Evolutionary conservation across 805 yeast species (phyloP).

Genomic region (Cyberlindnera xishuangbannaensis): DNA sequence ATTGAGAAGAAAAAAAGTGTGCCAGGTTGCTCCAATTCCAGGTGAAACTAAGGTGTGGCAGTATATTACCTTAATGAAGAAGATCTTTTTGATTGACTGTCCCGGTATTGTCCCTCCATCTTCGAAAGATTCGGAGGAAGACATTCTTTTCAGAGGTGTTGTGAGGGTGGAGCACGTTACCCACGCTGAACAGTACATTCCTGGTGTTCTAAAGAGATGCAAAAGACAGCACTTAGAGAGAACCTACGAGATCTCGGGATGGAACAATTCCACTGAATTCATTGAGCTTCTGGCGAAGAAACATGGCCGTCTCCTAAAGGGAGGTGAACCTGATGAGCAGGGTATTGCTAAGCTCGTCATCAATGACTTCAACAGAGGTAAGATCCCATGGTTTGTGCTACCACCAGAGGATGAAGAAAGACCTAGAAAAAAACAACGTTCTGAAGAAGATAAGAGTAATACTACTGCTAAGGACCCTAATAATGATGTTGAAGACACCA

Average conservation of each 20-base stretch:
- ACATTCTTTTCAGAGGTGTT: constrained; percentile 91
- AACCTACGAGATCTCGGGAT: constrained; percentile 91
- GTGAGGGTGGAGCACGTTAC: constrained; percentile 98
- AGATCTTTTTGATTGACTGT: constrained; percentile 92
- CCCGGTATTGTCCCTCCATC: constrained; percentile 99
- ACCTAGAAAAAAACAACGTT: constrained; percentile 26
- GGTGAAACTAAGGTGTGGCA: constrained; percentile 99
- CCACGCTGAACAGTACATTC: constrained; percentile 91
- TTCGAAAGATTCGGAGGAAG: constrained; percentile 81
- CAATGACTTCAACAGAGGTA: constrained; percentile 94
- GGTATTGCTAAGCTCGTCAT: constrained; percentile 87
- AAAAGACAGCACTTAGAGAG: constrained; percentile 87
- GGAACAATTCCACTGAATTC: constrained; percentile 76
- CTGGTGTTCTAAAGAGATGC: constrained; percentile 79
- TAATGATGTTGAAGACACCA: constrained; percentile 5
- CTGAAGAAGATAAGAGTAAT: constrained; percentile 16
- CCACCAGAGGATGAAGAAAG: constrained; percentile 73
- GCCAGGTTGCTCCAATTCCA: constrained; percentile 96
- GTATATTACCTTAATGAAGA: constrained; percentile 93
- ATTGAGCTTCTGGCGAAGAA: constrained; percentile 89
- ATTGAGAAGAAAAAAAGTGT: constrained; percentile 88
- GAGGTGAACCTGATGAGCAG: constrained; percentile 96
- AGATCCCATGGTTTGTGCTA: constrained; percentile 95
- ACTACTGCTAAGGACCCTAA: constrained; percentile 3
- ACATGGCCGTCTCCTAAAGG: constrained; percentile 87